Conservation (phyloP, 2,329 filamentous ascomycete genomes). For the Apiospora koreana region DNA sequence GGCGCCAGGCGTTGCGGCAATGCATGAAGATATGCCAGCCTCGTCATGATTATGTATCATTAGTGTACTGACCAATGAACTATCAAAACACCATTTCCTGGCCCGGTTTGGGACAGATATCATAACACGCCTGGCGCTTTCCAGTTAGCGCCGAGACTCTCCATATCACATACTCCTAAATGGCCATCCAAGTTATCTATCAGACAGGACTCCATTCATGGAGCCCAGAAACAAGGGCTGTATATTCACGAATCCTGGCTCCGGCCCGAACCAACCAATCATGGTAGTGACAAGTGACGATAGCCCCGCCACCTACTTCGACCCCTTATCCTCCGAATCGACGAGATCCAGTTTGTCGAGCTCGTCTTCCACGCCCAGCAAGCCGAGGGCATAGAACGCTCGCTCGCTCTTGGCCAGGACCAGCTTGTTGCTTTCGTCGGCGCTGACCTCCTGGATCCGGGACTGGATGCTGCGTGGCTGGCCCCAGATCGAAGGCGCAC, state of each 20-base stretch:
- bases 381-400: conserved; percentile 74
- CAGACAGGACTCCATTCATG: background rate
- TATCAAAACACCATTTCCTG: background rate
- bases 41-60: conserved; percentile 12
- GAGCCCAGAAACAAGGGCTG: background rate
- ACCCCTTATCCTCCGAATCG: conserved; percentile 32
- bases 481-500: conserved; percentile 41
- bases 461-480: conserved; percentile 52
- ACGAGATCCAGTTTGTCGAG: conserved; percentile 63
- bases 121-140: background rate
- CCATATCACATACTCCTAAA: background rate
- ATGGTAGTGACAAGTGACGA: background rate
- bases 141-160: background rate
- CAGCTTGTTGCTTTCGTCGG: conserved; percentile 44
- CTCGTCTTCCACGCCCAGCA: conserved; percentile 78
- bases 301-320: background rate
- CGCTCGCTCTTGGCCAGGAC: conserved; percentile 64
- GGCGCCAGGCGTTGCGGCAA: background rate
- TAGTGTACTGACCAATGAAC: background rate
- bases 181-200: background rate
- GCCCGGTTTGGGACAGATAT: background rate
- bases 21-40: background rate
- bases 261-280: background rate
- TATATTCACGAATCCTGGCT: background rate
- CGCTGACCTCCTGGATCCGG: conserved; percentile 49